Evolutionary conservation across 202 grass and related monocot genomes (phyloP), one percentile per base, ranked within the genome.

Genomic region (Eragrostis tef): DNA sequence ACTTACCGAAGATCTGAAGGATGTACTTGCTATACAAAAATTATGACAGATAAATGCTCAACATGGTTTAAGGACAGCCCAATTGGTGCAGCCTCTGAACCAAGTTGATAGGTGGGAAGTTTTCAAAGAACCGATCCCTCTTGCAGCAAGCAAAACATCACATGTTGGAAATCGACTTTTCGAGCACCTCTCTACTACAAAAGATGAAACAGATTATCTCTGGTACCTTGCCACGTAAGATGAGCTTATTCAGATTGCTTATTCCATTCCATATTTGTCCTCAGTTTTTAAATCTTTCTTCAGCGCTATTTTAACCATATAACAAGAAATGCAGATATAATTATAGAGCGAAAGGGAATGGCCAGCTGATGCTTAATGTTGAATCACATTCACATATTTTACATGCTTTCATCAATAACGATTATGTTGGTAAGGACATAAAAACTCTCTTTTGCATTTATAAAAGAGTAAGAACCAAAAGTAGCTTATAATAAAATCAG

Each of bases 121-220:
- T 79, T 90, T 78, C 64, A 76, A 24, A 50, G 90, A 96, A 45
- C 26, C 57, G 14, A 82, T 92, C 31, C 75, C 90, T 69, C 43
- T 12, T 5, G 36, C 54, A 54, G 19, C 20, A 46, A 51, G 29
- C 13, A 70, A 79, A 26, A 66, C 59, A 36, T 71, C 84, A 70
- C 70, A 90, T 13, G 71, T 16, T 29, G 66, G 75, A 25, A 69
- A 83, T 42, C 42, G 73, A n/a, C 57, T 90, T n/a, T 67, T 77
- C 16, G 87, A 92, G 75, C 93, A 96, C 75, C 83, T 92, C 67
- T 82, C 87, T 12, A 83, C 86, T 41, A 96, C 93, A 64, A 89
- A 90, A 89, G 93, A 92, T 83, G 77, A 71, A 56, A 96, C 93
- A 53, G 93, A 96, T 48, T 96, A 96, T 77, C 93, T 92, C 60